Conservation (phyloP, 768 basidiomycete species). For the Kwoniella bestiolae region DNA sequence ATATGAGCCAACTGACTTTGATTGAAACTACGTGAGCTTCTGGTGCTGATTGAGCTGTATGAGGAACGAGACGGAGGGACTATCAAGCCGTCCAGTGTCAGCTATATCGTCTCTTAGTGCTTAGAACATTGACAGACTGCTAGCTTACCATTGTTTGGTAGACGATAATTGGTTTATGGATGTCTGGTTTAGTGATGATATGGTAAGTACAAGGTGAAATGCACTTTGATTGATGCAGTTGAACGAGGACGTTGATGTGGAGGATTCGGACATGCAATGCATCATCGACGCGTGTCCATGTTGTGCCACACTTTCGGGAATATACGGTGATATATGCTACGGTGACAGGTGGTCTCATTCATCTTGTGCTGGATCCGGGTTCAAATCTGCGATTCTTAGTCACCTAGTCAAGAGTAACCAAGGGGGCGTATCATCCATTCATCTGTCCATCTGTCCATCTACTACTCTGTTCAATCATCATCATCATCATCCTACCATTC, state of each 20-base stretch:
- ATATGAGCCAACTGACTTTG: slow-evolving; percentile 33
- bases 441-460: neutral
- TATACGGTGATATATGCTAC: slow-evolving; percentile 5
- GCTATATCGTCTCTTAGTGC: neutral
- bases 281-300: slow-evolving; percentile 25
- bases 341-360: slow-evolving; percentile 12
- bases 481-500: slow-evolving; percentile 5
- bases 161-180: neutral
- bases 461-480: neutral
- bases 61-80: slow-evolving; percentile 38
- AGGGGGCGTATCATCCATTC: slow-evolving; percentile 6
- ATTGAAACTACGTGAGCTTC: slow-evolving; percentile 44
- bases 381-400: slow-evolving; percentile 7
- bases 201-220: too few species aligned
- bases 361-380: neutral
- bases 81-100: slow-evolving; percentile 2
- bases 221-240: neutral
- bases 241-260: slow-evolving; percentile 16
- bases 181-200: too few species aligned
- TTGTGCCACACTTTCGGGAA: slow-evolving; percentile 22
- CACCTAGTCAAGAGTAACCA: neutral
- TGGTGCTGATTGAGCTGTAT: slow-evolving; percentile 34
- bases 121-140: neutral
- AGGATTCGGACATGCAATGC: slow-evolving; percentile 1
- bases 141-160: slow-evolving; percentile 16